Evolutionary conservation across 2,329 filamentous ascomycete species (phyloP), one percentile per base, ranked within the genome.

Genomic region (Talaromyces atroroseus): DNA sequence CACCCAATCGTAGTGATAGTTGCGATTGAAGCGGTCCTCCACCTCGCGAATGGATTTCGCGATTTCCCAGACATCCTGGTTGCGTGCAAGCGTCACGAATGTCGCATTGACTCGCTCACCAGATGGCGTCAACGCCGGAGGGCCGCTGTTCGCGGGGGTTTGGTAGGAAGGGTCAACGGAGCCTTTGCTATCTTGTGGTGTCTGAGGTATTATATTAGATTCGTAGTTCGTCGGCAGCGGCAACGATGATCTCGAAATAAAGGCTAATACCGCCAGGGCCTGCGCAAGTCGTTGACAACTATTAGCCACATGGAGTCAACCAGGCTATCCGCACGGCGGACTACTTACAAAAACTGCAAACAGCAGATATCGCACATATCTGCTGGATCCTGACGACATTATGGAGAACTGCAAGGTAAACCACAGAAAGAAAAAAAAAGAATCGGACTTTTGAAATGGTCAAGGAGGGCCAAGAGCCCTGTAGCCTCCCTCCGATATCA

Each of bases 1-100:
- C 53, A 99, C 92, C 95, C 95, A 99, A 71, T 97, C 92, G 76
- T 99, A 99, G 78, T 95, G 87, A 79, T 89, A 97, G 67, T 92
- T 89, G 67, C 86, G 85, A 78, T 99, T 99, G 84, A 99, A 99
- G 69, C 94, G 89, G 74, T 99, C 94, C 76, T 99, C 94, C 56
- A 99, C 86, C 69, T 96, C 90, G 56, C 94, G 90, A 69, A 99
- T 99, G 12, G 92, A 96, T 68, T 90, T 85, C 60, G 91, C 89
- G 69, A 99, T 96, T 51, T 99, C 94, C 94, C 94, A 99, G 26
- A 97, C 78, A 69, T 99, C 94, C 56, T 79, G 82, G 77, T 99
- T 99, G 67, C 94, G 87, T 54, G 94, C 94, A 59, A 99, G 83
- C 21, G 92, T 96, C 53, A 99, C 91, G 68, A 99, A 99, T 11